Evolutionary conservation across 176 grass and related monocot species (phyloP).

Genomic region (Alloteropsis semialata): DNA sequence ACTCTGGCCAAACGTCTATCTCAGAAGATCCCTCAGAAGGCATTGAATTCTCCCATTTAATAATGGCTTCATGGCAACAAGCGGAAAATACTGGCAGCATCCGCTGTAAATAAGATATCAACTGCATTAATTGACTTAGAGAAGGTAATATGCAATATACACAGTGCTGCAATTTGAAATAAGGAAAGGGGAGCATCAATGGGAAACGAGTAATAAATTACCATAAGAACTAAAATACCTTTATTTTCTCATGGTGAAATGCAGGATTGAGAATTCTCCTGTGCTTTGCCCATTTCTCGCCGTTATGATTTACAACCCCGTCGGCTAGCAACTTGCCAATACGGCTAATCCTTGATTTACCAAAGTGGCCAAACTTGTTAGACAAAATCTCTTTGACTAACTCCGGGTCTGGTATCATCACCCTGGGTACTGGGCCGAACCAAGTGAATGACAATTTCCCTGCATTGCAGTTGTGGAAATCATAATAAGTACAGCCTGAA

Average conservation of each 20-base stretch:
- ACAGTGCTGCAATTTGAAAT: background rate
- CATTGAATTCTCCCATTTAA: constrained; percentile 62
- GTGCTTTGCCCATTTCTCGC: constrained; percentile 76
- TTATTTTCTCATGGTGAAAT: constrained; percentile 77
- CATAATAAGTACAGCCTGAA: background rate
- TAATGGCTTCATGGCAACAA: constrained; percentile 54
- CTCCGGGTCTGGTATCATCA: constrained; percentile 52
- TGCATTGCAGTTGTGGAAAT: constrained; percentile 11
- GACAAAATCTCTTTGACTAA: constrained; percentile 51
- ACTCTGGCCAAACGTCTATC: constrained; percentile 65
- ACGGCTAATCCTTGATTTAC: background rate
- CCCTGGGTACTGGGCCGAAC: constrained; percentile 57
- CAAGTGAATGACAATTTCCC: constrained; percentile 58
- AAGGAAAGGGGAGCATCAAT: background rate
- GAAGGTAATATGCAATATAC: background rate
- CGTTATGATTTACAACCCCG: constrained; percentile 48
- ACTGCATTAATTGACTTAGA: background rate
- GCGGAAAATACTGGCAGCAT: constrained; percentile 59
- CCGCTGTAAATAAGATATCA: constrained; percentile 27
- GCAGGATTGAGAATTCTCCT: constrained; percentile 77
- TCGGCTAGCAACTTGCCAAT: constrained; percentile 2
- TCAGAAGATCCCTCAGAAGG: constrained; percentile 37
- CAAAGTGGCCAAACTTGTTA: constrained; percentile 62
- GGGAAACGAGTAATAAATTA: background rate
- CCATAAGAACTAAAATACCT: constrained; percentile 51